A percentile compares a stretch with the other conserved stretches of the same genome.
Evolutionary conservation across 495 filamentous ascomycete species (phyloP).

Genomic region (Hypoxylon perforatum): DNA sequence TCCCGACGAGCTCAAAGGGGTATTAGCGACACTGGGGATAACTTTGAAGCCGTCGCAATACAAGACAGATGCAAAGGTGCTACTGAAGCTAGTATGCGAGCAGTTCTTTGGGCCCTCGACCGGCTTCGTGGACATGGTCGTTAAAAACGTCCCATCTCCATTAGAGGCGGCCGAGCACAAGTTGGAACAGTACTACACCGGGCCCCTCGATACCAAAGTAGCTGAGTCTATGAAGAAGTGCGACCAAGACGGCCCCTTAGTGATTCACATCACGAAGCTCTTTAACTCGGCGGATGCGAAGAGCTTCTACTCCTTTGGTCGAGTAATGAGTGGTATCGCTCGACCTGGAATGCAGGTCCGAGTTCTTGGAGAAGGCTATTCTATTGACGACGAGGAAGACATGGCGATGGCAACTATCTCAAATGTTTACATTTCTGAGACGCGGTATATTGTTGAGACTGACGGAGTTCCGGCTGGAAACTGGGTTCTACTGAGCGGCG

Average conservation of each 20-base stretch:
- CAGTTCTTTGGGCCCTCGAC: conserved; percentile 92
- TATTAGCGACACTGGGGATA: conserved; percentile 83
- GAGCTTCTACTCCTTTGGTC: conserved; percentile 86
- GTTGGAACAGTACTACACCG: conserved; percentile 90
- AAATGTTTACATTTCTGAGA: conserved; percentile 93
- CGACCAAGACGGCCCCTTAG: conserved; percentile 87
- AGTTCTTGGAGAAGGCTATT: conserved; percentile 95
- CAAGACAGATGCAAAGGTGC: conserved; percentile 85
- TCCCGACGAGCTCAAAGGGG: conserved; percentile 84
- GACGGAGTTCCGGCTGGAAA: conserved; percentile 96
- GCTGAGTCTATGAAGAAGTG: conserved; percentile 83
- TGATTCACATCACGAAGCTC: conserved; percentile 91
- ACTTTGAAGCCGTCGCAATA: conserved; percentile 89
- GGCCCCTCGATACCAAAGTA: conserved; percentile 88
- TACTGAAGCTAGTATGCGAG: conserved; percentile 89
- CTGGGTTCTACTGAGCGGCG: conserved; percentile 87
- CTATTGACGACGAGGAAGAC: conserved; percentile 97
- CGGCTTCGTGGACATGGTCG: conserved; percentile 96
- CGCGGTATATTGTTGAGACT: conserved; percentile 89
- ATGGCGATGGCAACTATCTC: conserved; percentile 91
- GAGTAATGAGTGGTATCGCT: conserved; percentile 93
- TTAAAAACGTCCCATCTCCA: conserved; percentile 90
- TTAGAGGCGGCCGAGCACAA: conserved; percentile 78
- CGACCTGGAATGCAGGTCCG: conserved; percentile 83
- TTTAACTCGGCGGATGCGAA: conserved; percentile 89